Conservation (phyloP, 371 early-diverging fungal genomes). For the Sporodiniella umbellata region DNA sequence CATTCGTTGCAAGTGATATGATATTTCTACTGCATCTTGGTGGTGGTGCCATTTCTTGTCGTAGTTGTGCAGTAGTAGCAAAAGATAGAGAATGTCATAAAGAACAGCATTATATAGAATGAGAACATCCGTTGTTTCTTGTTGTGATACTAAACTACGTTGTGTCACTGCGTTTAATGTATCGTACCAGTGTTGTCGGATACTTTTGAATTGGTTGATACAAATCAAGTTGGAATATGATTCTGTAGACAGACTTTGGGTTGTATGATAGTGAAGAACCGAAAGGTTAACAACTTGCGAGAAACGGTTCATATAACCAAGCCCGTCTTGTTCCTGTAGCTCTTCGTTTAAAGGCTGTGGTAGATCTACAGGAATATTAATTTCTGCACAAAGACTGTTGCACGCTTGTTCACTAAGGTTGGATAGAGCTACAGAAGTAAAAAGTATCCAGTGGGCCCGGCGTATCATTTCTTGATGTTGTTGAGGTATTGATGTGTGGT, state of each 20-base stretch:
- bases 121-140: slow-evolving; percentile 10
- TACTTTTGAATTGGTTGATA: slow-evolving; percentile 15
- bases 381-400: slow-evolving; percentile 3
- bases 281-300: slow-evolving; percentile 18
- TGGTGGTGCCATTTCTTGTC: slow-evolving; percentile 4
- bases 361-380: slow-evolving; percentile 14
- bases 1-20: slow-evolving; percentile 20
- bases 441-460: slow-evolving; percentile 19
- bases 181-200: slow-evolving; percentile 21
- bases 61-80: slow-evolving; percentile 9
- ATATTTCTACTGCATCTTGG: slow-evolving; percentile 8
- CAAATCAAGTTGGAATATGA: slow-evolving; percentile 12
- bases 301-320: slow-evolving; percentile 12
- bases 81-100: slow-evolving; percentile 19
- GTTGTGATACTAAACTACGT: slow-evolving; percentile 3
- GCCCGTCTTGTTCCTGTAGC: slow-evolving; percentile 2
- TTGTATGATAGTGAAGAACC: slow-evolving; percentile 17
- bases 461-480: slow-evolving; percentile 14
- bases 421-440: slow-evolving; percentile 8
- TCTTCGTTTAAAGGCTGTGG: slow-evolving; percentile 14
- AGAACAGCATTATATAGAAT: slow-evolving; percentile 17
- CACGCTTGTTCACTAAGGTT: slow-evolving; percentile 10
- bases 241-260: slow-evolving; percentile 11
- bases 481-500: not conserved
- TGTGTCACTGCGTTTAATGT: slow-evolving; percentile 12